These are phyloP conservation scores for Nakazawaea pomicola DNA, from an alignment of 805 yeast species.

Conservation along the genomic window DNA sequence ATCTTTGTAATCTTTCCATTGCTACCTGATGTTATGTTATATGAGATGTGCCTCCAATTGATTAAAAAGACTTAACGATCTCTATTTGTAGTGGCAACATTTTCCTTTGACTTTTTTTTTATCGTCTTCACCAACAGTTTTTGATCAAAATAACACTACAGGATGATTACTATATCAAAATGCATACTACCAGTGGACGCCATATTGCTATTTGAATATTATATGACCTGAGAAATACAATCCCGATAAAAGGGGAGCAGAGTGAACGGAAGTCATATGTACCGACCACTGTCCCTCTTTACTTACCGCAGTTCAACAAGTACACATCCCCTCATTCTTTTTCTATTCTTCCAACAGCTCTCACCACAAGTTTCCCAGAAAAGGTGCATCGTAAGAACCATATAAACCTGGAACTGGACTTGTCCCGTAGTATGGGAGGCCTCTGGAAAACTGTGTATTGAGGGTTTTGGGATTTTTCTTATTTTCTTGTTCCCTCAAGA, in stretches of 20 bases:
- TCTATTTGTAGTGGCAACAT: constrained; percentile 6
- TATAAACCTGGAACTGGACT: constrained; percentile 1
- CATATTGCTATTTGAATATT: too few species aligned
- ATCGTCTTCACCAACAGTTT: background rate
- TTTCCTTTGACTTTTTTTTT: background rate
- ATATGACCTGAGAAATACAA: too few species aligned
- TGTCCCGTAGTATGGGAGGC: background rate
- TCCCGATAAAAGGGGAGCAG: too few species aligned
- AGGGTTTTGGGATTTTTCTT: constrained; percentile 14
- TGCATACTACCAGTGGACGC: too few species aligned
- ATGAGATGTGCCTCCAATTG: too few species aligned
- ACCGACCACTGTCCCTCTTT: too few species aligned
- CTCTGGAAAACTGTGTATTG: constrained; percentile 3
- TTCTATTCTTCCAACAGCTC: too few species aligned
- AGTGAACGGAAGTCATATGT: too few species aligned
- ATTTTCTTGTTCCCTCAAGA: constrained; percentile 15
- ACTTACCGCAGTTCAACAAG: too few species aligned
- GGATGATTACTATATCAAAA: background rate
- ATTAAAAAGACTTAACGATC: background rate
- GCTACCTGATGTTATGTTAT: too few species aligned
- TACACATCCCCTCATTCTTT: too few species aligned
- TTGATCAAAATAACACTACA: background rate
- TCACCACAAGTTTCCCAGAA: constrained; percentile 7
- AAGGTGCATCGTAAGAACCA: constrained; percentile 4
- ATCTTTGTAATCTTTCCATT: constrained; percentile 47